Base-by-base conservation (phyloP, 176 grass and related monocot species). In the Otatea glauca region DNA sequence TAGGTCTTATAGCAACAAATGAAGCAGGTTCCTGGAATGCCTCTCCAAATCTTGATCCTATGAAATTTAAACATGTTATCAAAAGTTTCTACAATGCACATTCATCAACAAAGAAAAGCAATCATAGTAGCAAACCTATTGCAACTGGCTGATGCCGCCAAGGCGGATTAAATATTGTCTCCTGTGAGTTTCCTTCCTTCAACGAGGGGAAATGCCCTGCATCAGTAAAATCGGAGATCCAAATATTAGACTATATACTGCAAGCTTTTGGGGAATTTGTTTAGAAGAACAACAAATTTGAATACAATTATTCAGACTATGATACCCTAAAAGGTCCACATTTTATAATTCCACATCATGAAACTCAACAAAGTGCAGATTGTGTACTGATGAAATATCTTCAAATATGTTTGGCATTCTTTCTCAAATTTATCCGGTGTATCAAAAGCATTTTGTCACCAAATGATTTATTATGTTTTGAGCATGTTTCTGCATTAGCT, bases 21-120 rank as follows among this genome's bases (percentile, higher is more conserved):
- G 93, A 99, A 78, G 91, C 82, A 87, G 93, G 91, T 64, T 99
- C 96, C 71, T 96, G 93, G 83, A 99, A 99, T 76, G 96, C 96
- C 64, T 99, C 96, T 43, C 89, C 88, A 75, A 99, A 99, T 91
- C 89, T 94, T 68, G 96, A 88, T 80, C 96, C 96, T 98, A 74
- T 43, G 27, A 62, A 39, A 58, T 63, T n/a, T 18, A 84, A 86
- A 68, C 5, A 51, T 41, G 51, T 62, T 53, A 70, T 55, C 20
- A 65, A 72, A 65, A 32, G 37, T 21, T 63, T 53, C 43, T 32
- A 54, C 4, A 71, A 25, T 79, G 13, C 0, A 45, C 35, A 79
- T 71, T 44, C 35, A 37, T 54, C 42, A 39, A 68, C 16, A 74
- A 70, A 70, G 44, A 72, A 47, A 69, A 42, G 80, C 38, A n/a